phyloP scores from a whole-genome alignment of 2,329 filamentous ascomycete genomes.

The Periglandula ipomoeae region DNA sequence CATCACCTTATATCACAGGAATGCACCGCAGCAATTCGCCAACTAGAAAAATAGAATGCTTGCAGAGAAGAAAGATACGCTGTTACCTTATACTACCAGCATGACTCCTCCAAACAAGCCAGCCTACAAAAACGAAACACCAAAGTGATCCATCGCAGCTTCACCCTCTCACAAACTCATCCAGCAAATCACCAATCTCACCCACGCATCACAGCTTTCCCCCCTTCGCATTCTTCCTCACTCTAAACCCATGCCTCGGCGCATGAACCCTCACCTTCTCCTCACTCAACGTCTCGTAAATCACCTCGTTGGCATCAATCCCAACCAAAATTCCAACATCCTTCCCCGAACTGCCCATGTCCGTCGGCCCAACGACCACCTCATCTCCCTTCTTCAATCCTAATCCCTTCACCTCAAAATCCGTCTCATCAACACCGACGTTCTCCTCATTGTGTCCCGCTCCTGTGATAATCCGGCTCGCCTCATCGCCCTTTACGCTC shows the following conservation, averaged over 20 bases:
- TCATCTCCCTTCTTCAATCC: conserved; percentile 41
- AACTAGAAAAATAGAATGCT: too few species aligned
- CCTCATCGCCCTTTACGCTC: conserved; percentile 44
- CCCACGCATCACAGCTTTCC: neutral
- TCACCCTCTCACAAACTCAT: neutral
- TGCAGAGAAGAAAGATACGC: too few species aligned
- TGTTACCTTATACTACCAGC: too few species aligned
- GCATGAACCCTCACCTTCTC: conserved; percentile 48
- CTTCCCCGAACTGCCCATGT: conserved; percentile 49
- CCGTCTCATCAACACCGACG: conserved; percentile 34
- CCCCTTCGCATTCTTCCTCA: conserved; percentile 21
- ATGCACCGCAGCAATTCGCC: too few species aligned
- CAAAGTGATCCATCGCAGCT: too few species aligned
- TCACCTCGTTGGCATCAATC: conserved; percentile 44
- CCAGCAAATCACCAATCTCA: neutral
- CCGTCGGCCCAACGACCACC: conserved; percentile 53
- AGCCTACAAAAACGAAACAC: neutral
- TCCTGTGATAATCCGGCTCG: conserved; percentile 35
- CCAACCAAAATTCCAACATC: conserved; percentile 48
- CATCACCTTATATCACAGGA: too few species aligned
- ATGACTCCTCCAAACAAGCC: too few species aligned
- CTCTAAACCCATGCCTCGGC: conserved; percentile 49
- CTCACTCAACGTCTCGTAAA: conserved; percentile 44
- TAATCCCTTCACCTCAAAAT: conserved; percentile 36
- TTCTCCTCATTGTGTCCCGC: conserved; percentile 37